Base-by-base conservation (phyloP, 2,329 filamentous ascomycete genomes). In the Exophiala bonariae region DNA sequence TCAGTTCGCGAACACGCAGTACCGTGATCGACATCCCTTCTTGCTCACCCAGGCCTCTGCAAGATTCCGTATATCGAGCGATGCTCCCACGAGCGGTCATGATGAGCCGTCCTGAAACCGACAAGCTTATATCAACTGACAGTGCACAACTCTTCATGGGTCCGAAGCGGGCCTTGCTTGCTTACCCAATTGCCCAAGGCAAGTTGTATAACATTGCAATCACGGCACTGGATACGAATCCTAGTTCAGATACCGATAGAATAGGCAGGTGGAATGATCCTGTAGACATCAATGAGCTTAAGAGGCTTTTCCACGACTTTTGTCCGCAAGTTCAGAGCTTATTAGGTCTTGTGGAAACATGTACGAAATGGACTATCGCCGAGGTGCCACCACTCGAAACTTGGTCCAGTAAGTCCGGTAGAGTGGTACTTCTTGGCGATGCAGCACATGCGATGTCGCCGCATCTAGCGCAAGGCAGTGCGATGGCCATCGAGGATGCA, bases 381-480 rank as follows among this genome's bases (percentile, higher is more conserved):
- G 49, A 54, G 1, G 60, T 60, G 0, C 45, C 55, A 3, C 47
- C 42, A 0, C 47, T 69, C 35, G 53, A 62, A 1, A 58, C 58
- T 1, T 64, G 68, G 56, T 60, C 62, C 11, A 53, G 51, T 13
- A 33, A 28, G 9, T 56, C 60, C 2, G 58, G 57, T 3, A 66
- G 62, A 13, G 31, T 70, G 6, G 51, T 71, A 10, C 57, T 73
- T 4, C 57, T 72, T 1, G 70, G 70, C 3, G 69, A 73, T 40
- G 67, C 70, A 8, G 69, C 69, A 0, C 70, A 73, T 47, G 65
- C 68, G 16, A 73, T 73, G 70, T 55, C 68, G 1, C 68, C 68
- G 2, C 70, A 71, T 45, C 66, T 71, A 56, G 69, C 69, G 1
- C 67, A 71, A 30, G 60, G 71, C 1, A 69, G 68, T 0, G 69